A percentile compares a stretch with the other conserved stretches of the same genome.
phyloP scores from a whole-genome alignment of 2,329 filamentous ascomycete genomes.

The Apiospora saccharicola region DNA sequence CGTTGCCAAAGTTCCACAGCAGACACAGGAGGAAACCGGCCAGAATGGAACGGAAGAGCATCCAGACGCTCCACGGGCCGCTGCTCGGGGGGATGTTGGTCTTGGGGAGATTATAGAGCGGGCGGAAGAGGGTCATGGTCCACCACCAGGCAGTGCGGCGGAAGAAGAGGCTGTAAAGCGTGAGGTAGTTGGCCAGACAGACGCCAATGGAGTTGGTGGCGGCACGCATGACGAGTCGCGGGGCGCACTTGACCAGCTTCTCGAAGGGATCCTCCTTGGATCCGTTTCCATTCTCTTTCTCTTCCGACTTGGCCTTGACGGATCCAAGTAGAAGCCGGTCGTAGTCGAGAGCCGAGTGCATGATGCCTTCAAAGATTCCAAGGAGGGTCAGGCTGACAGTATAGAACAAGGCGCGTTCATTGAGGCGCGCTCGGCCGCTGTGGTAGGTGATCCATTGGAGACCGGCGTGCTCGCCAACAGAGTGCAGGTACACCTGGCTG shows the following conservation, averaged over 20 bases:
- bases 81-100: slow-evolving; percentile 68
- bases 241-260: slow-evolving; percentile 52
- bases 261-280: slow-evolving; percentile 33
- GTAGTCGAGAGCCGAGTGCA: slow-evolving; percentile 76
- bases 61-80: slow-evolving; percentile 64
- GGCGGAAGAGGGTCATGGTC: slow-evolving; percentile 73
- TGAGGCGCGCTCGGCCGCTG: slow-evolving; percentile 74
- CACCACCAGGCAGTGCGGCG: slow-evolving; percentile 72
- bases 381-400: slow-evolving; percentile 74
- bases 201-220: slow-evolving; percentile 43
- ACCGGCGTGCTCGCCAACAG: slow-evolving; percentile 63
- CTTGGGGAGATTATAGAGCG: slow-evolving; percentile 78
- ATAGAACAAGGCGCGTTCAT: slow-evolving; percentile 86
- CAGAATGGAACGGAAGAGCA: slow-evolving; percentile 62
- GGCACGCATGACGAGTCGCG: slow-evolving; percentile 37
- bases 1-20: slow-evolving; percentile 80
- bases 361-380: slow-evolving; percentile 71
- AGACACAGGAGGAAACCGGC: slow-evolving; percentile 73
- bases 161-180: slow-evolving; percentile 68
- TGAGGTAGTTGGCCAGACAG: slow-evolving; percentile 53
- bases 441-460: slow-evolving; percentile 78
- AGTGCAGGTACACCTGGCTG: slow-evolving; percentile 82
- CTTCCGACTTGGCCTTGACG: slow-evolving; percentile 39
- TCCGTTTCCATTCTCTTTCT: slow-evolving; percentile 30
- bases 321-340: slow-evolving; percentile 68